Evolutionary conservation across 106 monocot species (phyloP).

Genomic region (Vanilla planifolia): DNA sequence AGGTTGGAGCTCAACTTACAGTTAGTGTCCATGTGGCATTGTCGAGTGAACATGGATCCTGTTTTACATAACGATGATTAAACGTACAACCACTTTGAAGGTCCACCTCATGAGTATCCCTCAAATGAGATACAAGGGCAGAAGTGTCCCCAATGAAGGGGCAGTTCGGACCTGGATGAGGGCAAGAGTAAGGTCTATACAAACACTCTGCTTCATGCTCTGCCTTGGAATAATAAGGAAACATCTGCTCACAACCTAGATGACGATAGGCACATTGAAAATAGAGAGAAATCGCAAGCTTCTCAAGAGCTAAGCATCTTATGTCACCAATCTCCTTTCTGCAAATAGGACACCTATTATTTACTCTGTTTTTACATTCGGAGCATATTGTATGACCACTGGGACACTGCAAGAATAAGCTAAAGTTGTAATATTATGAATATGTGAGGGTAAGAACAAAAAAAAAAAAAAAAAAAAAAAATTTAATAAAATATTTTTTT

Average conservation of each 20-base stretch:
- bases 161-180: conserved; percentile 41
- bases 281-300: conserved; percentile 32
- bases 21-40: conserved; percentile 40
- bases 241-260: conserved; percentile 30
- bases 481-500: too few species aligned
- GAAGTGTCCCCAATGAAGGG: conserved; percentile 27
- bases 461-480: too few species aligned
- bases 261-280: conserved; percentile 30
- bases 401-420: conserved; percentile 56
- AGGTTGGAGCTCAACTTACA: conserved; percentile 23
- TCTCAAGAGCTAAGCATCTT: conserved; percentile 44
- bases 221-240: conserved; percentile 30
- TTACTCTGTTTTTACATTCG: conserved; percentile 34
- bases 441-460: too few species aligned
- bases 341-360: conserved; percentile 47
- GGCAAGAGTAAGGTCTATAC: conserved; percentile 33
- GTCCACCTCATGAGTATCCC: conserved; percentile 34
- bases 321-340: conserved; percentile 41
- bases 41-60: conserved; percentile 39
- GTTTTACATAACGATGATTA: conserved; percentile 45
- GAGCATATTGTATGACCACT: conserved; percentile 39
- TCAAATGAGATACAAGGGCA: conserved; percentile 25
- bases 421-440: too few species aligned
- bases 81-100: conserved; percentile 36
- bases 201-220: conserved; percentile 31